Percentiles rank a stretch among this genome's conserved stretches.
Conservation (phyloP, 768 basidiomycete genomes). For the Lentinus tigrinus region DNA sequence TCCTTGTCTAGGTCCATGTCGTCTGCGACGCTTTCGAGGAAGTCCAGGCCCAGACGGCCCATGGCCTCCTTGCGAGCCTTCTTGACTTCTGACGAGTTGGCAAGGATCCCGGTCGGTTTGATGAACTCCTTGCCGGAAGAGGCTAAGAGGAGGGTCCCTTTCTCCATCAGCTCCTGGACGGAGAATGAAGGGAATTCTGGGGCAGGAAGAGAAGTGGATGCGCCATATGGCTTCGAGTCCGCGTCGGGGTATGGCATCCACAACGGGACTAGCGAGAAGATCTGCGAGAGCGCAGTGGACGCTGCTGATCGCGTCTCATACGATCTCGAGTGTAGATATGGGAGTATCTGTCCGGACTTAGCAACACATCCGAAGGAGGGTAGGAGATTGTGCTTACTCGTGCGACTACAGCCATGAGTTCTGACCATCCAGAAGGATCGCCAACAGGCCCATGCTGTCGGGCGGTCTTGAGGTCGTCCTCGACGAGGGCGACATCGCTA, state of each 20-base stretch:
- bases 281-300: conserved; percentile 82
- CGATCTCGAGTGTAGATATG: conserved; percentile 88
- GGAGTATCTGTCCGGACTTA: conserved; percentile 63
- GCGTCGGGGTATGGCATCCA: conserved; percentile 59
- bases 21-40: conserved; percentile 76
- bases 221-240: conserved; percentile 29
- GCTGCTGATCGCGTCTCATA: conserved; percentile 90
- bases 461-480: conserved; percentile 70
- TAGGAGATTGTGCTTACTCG: conserved; percentile 49
- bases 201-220: conserved; percentile 29
- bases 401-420: conserved; percentile 88
- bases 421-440: conserved; percentile 83
- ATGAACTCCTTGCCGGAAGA: conserved; percentile 93
- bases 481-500: conserved; percentile 69
- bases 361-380: not conserved
- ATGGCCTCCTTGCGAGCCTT: conserved; percentile 88
- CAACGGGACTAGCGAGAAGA: conserved; percentile 79
- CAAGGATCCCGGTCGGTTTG: conserved; percentile 69
- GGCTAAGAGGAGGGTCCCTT: conserved; percentile 77
- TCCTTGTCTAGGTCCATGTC: conserved; percentile 88
- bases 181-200: conserved; percentile 77
- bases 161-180: conserved; percentile 72
- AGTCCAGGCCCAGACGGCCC: conserved; percentile 83
- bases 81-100: conserved; percentile 77
- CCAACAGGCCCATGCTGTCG: conserved; percentile 56